Conservation (phyloP, 768 basidiomycete species). For the Gautieria morchelliformis region DNA sequence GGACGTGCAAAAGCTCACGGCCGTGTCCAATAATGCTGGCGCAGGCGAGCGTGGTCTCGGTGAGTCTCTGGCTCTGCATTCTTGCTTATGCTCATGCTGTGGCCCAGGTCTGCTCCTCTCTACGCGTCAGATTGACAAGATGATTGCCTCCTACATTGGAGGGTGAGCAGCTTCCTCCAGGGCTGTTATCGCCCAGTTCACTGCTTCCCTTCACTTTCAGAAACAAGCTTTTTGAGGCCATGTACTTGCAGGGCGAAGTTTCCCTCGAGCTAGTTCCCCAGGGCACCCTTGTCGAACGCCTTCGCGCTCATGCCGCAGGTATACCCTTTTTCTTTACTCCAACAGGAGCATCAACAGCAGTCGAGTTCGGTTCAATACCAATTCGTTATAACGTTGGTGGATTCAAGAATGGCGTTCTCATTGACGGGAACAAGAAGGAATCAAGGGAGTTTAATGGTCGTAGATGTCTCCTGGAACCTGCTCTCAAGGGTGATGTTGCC, state of each 20-base stretch:
- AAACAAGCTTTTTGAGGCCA: constrained; percentile 77
- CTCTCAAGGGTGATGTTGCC: constrained; percentile 73
- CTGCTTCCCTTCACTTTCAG: constrained; percentile 24
- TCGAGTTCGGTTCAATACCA: constrained; percentile 72
- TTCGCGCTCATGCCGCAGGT: constrained; percentile 83
- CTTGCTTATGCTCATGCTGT: background rate
- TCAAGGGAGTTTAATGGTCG: constrained; percentile 68
- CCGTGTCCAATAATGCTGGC: constrained; percentile 86
- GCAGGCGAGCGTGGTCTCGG: constrained; percentile 62
- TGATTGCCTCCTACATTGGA: constrained; percentile 87
- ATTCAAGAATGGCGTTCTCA: constrained; percentile 55
- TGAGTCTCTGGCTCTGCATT: constrained; percentile 20
- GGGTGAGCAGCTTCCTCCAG: constrained; percentile 34
- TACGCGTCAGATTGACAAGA: constrained; percentile 66
- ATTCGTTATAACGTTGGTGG: constrained; percentile 72
- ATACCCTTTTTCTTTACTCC: constrained; percentile 93
- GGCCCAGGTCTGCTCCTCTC: constrained; percentile 61
- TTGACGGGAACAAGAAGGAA: constrained; percentile 71
- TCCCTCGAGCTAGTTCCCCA: constrained; percentile 86
- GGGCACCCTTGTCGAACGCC: constrained; percentile 80
- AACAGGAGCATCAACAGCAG: constrained; percentile 77
- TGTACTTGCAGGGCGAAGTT: constrained; percentile 74
- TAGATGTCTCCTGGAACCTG: constrained; percentile 72
- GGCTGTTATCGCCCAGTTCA: background rate
- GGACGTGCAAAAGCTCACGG: constrained; percentile 67